Evolutionary conservation across 1,284 basidiomycete genomes (phyloP).

Genomic region (Tylopilus sp.): DNA sequence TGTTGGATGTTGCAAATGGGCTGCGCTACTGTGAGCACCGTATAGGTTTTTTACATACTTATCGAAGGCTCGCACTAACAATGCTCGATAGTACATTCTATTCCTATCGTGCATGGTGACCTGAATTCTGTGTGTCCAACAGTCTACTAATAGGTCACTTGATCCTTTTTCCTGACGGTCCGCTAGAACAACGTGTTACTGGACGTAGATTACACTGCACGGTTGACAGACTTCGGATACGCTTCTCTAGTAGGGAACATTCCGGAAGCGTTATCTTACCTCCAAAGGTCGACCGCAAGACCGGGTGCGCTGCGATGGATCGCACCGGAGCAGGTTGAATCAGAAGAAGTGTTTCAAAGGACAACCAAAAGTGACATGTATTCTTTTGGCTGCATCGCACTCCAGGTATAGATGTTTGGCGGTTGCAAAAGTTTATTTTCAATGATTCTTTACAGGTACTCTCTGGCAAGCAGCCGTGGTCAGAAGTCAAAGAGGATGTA

Average conservation of each 20-base stretch:
- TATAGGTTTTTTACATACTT: neutral
- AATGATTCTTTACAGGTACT: neutral
- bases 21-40: neutral
- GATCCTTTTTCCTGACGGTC: neutral
- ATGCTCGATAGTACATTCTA: neutral
- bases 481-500: neutral
- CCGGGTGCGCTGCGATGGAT: neutral
- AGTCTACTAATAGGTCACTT: too few relatives aligned
- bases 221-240: neutral
- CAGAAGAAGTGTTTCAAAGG: neutral
- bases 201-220: neutral
- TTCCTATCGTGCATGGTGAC: neutral
- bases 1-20: neutral
- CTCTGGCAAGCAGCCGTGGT: neutral
- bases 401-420: neutral
- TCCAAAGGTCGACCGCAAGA: neutral
- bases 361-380: neutral
- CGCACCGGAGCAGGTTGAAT: neutral
- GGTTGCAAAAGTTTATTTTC: neutral
- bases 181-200: neutral
- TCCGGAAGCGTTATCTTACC: neutral
- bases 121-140: neutral
- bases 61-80: neutral
- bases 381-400: neutral
- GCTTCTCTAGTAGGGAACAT: neutral